Evolutionary conservation across 1,139 yeast species (phyloP).

Genomic region (Debaryomyces coudertii): DNA sequence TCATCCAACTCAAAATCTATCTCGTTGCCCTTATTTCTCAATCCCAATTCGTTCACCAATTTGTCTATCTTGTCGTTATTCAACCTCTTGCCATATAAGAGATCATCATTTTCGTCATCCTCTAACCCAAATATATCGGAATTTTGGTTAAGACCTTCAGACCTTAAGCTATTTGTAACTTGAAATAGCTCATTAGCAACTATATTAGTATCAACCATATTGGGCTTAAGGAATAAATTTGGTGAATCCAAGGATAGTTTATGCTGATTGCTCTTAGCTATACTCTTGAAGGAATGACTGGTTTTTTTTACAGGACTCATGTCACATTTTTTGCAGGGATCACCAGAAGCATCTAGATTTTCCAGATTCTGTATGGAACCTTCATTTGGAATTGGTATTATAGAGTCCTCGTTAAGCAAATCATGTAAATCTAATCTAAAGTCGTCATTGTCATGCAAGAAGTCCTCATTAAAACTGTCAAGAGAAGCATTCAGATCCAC

Average conservation of each 20-base stretch:
- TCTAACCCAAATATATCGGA: conserved; percentile 14
- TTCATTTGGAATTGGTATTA: conserved; percentile 3
- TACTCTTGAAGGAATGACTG: conserved; percentile 9
- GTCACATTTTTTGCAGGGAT: neutral
- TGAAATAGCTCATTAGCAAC: conserved; percentile 42
- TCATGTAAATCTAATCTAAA: conserved; percentile 29
- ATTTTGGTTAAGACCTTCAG: conserved; percentile 11
- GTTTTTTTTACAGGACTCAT: conserved; percentile 13
- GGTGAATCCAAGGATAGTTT: conserved; percentile 12
- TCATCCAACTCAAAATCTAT: conserved; percentile 47
- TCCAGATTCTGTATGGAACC: conserved; percentile 8
- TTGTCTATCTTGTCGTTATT: conserved; percentile 43
- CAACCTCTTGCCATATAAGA: conserved; percentile 24
- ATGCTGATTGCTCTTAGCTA: conserved; percentile 9
- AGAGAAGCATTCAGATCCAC: conserved; percentile 11
- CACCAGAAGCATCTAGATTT: neutral
- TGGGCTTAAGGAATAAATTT: conserved; percentile 15
- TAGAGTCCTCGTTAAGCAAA: conserved; percentile 20
- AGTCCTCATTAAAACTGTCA: conserved; percentile 16
- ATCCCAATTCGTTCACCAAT: conserved; percentile 33
- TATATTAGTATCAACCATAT: conserved; percentile 17
- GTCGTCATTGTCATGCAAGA: conserved; percentile 23
- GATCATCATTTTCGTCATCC: conserved; percentile 21
- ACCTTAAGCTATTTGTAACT: conserved; percentile 36
- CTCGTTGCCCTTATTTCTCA: conserved; percentile 19